Conservation (phyloP, 2,329 filamentous ascomycete genomes). For the Bipolaris sorokiniana region DNA sequence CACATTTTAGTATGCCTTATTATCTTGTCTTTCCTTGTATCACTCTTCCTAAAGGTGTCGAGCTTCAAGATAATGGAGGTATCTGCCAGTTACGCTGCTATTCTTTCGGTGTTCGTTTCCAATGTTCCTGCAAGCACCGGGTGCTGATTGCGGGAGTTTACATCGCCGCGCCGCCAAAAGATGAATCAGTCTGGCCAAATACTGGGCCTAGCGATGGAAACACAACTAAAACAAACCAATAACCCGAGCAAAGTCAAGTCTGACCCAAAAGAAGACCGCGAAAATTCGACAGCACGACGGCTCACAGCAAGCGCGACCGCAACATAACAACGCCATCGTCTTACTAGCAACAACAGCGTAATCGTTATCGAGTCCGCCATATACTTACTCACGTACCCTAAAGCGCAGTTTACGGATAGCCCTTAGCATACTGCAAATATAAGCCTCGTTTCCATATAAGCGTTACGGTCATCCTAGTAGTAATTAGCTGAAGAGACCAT, state of each 20-base stretch:
- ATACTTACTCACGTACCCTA: background rate
- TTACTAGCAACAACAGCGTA: background rate
- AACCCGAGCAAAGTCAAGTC: no score
- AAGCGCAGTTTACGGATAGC: background rate
- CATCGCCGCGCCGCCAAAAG: no score
- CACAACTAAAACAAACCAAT: no score
- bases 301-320: background rate
- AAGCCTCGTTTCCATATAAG: conserved; percentile 1
- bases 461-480: background rate
- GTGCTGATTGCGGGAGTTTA: no score
- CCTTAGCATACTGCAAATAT: background rate
- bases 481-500: background rate
- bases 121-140: conserved; percentile 13
- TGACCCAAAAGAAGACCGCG: no score
- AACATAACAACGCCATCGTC: background rate
- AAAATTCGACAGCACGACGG: no score
- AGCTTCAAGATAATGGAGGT: conserved; percentile 34
- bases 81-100: conserved; percentile 29
- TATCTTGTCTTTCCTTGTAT: conserved; percentile 26
- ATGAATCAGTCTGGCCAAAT: no score
- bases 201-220: no score
- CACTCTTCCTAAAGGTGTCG: conserved; percentile 27
- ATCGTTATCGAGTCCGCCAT: background rate
- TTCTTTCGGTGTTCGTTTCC: conserved; percentile 29
- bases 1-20: conserved; percentile 24